Conservation (phyloP, 805 yeast species). For the Candida vaughaniae region DNA sequence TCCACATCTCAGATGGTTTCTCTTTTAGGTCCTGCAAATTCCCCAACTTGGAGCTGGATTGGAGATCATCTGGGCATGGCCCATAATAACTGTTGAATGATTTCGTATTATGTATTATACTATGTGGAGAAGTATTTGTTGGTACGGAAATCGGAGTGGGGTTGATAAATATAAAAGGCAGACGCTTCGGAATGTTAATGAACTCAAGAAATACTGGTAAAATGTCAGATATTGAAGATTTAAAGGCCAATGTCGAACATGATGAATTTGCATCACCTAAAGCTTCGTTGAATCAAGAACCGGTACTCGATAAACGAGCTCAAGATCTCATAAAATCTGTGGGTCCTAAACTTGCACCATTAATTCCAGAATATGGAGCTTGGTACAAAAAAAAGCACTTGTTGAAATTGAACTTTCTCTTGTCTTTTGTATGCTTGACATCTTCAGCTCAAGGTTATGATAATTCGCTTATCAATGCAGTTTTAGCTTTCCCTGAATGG, state of each 20-base stretch:
- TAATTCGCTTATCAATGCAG: slow-evolving; percentile 49
- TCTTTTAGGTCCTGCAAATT: too few species aligned
- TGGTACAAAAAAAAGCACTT: slow-evolving; percentile 40
- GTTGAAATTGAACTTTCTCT: slow-evolving; percentile 30
- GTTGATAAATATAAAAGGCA: too few species aligned
- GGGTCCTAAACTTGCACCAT: background rate
- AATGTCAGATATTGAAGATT: too few species aligned
- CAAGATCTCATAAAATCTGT: background rate
- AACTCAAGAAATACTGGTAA: too few species aligned
- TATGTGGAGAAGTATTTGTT: too few species aligned
- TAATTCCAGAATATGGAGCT: slow-evolving; percentile 8
- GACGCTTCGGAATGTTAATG: too few species aligned
- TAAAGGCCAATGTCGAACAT: background rate
- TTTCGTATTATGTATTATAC: too few species aligned
- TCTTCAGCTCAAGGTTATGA: slow-evolving; percentile 50
- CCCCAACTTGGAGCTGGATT: too few species aligned
- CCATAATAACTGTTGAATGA: too few species aligned
- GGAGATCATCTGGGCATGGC: too few species aligned
- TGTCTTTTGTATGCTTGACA: slow-evolving; percentile 42
- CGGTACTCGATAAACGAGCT: background rate
- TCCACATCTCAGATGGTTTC: too few species aligned
- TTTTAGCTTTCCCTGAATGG: slow-evolving; percentile 47
- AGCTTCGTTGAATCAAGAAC: background rate
- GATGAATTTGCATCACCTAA: background rate
- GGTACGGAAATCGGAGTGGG: too few species aligned